Base-by-base conservation (phyloP, 176 grass and related monocot species). In the Oryza officinalis region DNA sequence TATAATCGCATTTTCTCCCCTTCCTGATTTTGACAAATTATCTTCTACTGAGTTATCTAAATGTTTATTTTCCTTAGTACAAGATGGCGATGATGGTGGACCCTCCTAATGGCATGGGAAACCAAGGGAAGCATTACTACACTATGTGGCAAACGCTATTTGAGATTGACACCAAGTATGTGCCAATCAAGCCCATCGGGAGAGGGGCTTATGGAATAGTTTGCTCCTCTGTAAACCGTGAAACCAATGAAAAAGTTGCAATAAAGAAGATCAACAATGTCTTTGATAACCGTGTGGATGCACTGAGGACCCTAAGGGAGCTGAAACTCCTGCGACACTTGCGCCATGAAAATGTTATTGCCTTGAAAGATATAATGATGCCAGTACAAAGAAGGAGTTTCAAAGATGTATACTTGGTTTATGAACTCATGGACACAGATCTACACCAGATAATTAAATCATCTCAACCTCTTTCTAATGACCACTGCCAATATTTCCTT, bases 401-500 rank as follows among this genome's bases (percentile, higher is more conserved):
- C 68, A 93, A 85, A 69, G 91, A 93, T 75, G 91, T 90, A 0
- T 93, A 93, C 73, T 63, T 93, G 64, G 91, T 93, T 80, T 88
- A 81, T 46, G 88, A 90, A 41, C 88, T 90, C 44, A 90, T 90
- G 88, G 83, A 86, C 67, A 86, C 73, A 0, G 88, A 93, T 59
- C 77, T 93, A 49, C 88, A 90, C 75, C 91, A 93, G 41, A 93
- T 93, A 32, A 82, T 93, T 27, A 93, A 88, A 47, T 93, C 91
- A 8, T 79, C 85, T 38, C 88, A 90, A 14, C 52, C 76, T 63
- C 88, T 93, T 65, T 90, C 91, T 4, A 88, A 79, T 75, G 88
- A 90, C 11, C 88, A 93, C 76, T 93, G 91, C 82, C 91, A 90
- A 63, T 93, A 90, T 63, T 93, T 93, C 40, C 91, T 90, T 45